Evolutionary conservation across 306 rosid species (phyloP), one percentile per base, ranked within the genome.

Genomic region (Malus fusca): DNA sequence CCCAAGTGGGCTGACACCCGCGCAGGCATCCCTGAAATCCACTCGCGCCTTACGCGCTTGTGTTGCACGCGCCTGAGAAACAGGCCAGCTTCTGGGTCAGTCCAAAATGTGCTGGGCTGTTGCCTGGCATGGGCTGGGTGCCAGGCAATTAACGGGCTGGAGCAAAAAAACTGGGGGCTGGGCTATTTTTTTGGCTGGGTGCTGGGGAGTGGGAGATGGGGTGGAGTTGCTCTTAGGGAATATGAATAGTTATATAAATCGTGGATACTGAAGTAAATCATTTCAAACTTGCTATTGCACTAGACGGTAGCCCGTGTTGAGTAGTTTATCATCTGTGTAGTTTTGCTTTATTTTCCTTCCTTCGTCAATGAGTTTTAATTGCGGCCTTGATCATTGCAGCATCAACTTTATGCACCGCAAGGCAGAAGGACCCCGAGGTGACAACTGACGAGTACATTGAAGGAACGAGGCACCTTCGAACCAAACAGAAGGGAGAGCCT

Each of bases 331-430:
- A 11, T 35, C 48, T 22, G 26, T 28, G 9, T 51, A 28, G 8
- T 7, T 48, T 75, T 43, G 28, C 5, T 52, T 60, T 21, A 48
- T 44, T 61, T 61, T 19, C 61, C 22, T 44, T 25, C 33, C 51
- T 28, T 19, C 7, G 40, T 58, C 58, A 37, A 48, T 10, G 14
- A 51, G 30, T 59, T 73, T 26, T 67, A 13, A 69, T 65, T 66
- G 76, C 23, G 76, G n/a, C 61, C 26, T 72, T 80, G 80, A n/a
- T 71, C 23, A 77, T 85, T 73, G 52, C 85, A 86, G 87, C 84
- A 59, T 66, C 92, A 88, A 87, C 78, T 73, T 79, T 82, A 78
- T 68, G 82, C 74, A 25, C 63, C 82, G 17, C 81, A 82, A 26
- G 81, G 64, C 67, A 77, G 86, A 77, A 60, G 68, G 71, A 28